Evolutionary conservation across 2,329 filamentous ascomycete genomes (phyloP).

Genomic region (Colletotrichum aenigma): DNA sequence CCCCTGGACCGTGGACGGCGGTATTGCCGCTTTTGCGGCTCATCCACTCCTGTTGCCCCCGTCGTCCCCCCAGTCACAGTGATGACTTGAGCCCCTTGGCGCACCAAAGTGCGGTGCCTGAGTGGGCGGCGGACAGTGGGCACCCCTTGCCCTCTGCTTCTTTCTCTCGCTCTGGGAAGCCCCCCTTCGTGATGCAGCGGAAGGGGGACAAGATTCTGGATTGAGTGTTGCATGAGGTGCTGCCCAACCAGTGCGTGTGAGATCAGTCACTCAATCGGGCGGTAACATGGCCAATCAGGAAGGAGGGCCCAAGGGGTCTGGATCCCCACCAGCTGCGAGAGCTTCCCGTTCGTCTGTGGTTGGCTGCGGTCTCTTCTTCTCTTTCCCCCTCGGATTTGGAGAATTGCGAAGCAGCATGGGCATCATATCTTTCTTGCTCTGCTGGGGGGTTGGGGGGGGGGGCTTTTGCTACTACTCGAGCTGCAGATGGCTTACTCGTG

Average conservation of each 20-base stretch:
- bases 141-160: not conserved
- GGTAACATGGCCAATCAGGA: constrained; percentile 33
- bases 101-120: not conserved
- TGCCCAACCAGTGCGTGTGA: constrained; percentile 19
- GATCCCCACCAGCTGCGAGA: not conserved
- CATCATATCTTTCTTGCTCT: not conserved
- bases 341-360: constrained; percentile 1
- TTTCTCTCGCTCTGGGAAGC: not conserved
- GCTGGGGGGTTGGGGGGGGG: not conserved
- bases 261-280: constrained; percentile 34
- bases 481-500: not conserved
- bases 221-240: constrained; percentile 10
- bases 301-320: not conserved
- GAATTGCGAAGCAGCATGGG: not conserved
- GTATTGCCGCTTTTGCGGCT: not conserved
- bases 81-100: not conserved
- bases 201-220: not conserved
- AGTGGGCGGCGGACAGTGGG: not conserved
- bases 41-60: not conserved
- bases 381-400: not conserved
- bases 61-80: not conserved
- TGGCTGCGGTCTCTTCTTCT: not conserved
- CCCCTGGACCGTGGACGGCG: not conserved
- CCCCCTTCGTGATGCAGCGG: not conserved
- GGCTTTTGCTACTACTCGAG: not conserved